These are phyloP conservation scores for Gastroboletus turbinatus DNA, from an alignment of 1,284 basidiomycete genomes.

Conservation along the genomic window DNA sequence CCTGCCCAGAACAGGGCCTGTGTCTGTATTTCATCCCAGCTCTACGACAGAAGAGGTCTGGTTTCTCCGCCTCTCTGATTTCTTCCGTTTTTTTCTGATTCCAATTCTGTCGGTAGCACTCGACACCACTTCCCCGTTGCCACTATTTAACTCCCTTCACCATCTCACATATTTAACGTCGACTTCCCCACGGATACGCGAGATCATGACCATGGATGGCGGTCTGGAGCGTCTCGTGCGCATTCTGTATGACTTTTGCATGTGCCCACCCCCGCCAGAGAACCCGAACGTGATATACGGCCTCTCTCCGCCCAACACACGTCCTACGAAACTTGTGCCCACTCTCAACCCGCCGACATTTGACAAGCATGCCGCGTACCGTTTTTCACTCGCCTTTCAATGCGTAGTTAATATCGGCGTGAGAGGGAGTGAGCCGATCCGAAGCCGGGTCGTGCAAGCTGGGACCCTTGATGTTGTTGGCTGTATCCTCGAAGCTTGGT, in stretches of 20 bases:
- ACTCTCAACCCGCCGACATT: slow-evolving; percentile 66
- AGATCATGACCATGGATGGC: slow-evolving; percentile 97
- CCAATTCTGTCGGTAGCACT: slow-evolving; percentile 60
- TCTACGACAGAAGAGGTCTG: slow-evolving; percentile 95
- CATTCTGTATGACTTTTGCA: slow-evolving; percentile 86
- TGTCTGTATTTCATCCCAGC: slow-evolving; percentile 90
- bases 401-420: slow-evolving; percentile 98
- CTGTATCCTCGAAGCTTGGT: slow-evolving; percentile 92
- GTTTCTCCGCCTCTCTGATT: slow-evolving; percentile 15
- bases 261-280: slow-evolving; percentile 73
- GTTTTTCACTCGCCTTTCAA: slow-evolving; percentile 92
- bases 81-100: slow-evolving; percentile 19
- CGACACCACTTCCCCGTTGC: slow-evolving; percentile 88
- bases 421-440: slow-evolving; percentile 89
- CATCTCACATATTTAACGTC: slow-evolving; percentile 97
- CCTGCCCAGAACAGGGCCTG: slow-evolving; percentile 94
- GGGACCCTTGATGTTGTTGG: slow-evolving; percentile 95
- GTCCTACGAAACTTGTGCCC: slow-evolving; percentile 51
- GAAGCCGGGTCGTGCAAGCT: slow-evolving; percentile 93
- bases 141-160: slow-evolving; percentile 95
- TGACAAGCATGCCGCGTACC: slow-evolving; percentile 83
- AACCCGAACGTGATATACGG: slow-evolving; percentile 73
- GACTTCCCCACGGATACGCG: slow-evolving; percentile 95
- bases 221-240: slow-evolving; percentile 94
- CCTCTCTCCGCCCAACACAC: slow-evolving; percentile 59